Conservation (phyloP, 78 protist genomes). For the Guillardia theta region DNA sequence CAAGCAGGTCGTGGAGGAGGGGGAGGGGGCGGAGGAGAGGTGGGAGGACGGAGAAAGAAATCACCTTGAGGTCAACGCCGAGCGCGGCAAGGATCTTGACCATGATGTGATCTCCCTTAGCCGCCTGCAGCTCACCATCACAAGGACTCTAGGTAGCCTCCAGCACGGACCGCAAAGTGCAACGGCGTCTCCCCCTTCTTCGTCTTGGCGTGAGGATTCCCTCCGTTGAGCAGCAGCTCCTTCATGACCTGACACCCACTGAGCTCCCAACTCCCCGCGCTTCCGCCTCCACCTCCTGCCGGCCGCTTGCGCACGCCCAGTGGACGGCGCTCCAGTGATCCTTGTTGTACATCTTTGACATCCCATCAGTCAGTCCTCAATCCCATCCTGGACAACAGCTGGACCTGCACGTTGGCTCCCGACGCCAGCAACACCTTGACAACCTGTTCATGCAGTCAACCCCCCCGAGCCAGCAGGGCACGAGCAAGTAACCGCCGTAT, state of each 20-base stretch:
- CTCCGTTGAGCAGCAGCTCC: slow-evolving; percentile 17
- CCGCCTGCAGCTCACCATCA: neutral
- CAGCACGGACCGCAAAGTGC: neutral
- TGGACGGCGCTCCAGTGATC: slow-evolving; percentile 20
- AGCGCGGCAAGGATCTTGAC: slow-evolving; percentile 11
- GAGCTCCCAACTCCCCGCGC: neutral
- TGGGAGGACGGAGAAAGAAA: neutral
- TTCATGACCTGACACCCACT: neutral
- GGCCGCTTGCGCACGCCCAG: slow-evolving; percentile 1
- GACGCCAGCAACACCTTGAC: neutral
- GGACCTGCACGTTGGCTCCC: neutral
- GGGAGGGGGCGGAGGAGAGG: neutral
- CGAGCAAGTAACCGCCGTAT: too few relatives aligned
- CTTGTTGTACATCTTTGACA: neutral
- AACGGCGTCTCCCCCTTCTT: slow-evolving; percentile 17
- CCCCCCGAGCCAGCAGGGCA: too few relatives aligned
- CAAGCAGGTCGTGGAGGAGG: neutral
- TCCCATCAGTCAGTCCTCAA: too few relatives aligned
- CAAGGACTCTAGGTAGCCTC: neutral
- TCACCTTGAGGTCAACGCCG: slow-evolving; percentile 9
- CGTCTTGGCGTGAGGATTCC: neutral
- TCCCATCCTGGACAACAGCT: too few relatives aligned
- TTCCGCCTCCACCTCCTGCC: neutral
- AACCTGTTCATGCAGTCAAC: too few relatives aligned
- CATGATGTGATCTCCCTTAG: slow-evolving; percentile 4